phyloP scores from a whole-genome alignment of 805 yeast species.

The Deakozyma indianensis region DNA sequence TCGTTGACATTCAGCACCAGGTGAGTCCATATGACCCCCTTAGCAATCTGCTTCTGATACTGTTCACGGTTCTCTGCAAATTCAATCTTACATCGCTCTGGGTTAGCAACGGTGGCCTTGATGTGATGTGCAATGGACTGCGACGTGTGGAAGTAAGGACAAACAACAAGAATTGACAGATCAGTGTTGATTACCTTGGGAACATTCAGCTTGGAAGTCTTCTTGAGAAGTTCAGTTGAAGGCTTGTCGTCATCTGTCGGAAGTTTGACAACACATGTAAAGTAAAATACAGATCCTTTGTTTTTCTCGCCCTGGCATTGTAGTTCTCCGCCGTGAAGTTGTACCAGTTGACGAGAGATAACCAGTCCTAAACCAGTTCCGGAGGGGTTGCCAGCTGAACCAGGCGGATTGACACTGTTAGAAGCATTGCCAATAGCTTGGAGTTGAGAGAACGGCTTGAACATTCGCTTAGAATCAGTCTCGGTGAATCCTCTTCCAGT shows the following conservation, averaged over 20 bases:
- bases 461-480: constrained; percentile 18
- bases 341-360: constrained; percentile 20
- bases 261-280: constrained; percentile 15
- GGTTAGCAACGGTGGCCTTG: constrained; percentile 12
- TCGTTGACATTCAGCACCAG: constrained; percentile 15
- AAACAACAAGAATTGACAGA: constrained; percentile 13
- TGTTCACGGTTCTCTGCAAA: constrained; percentile 5
- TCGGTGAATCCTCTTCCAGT: constrained; percentile 22
- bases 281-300: constrained; percentile 18
- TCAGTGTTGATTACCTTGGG: constrained; percentile 1
- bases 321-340: constrained; percentile 20
- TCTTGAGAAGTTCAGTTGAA: constrained; percentile 8
- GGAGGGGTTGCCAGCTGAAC: constrained; percentile 11
- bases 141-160: constrained; percentile 15
- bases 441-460: constrained; percentile 22
- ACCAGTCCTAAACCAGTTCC: constrained; percentile 24
- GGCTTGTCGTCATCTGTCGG: constrained; percentile 16
- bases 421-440: constrained; percentile 9
- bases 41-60: neutral
- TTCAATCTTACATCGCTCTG: constrained; percentile 9
- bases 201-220: neutral
- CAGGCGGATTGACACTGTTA: constrained; percentile 1
- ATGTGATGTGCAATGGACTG: constrained; percentile 18
- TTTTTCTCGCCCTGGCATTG: constrained; percentile 17
- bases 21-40: constrained; percentile 14